These are phyloP conservation scores for Microbotryum violaceum DNA, from an alignment of 1,284 basidiomycete species.

Conservation along the genomic window DNA sequence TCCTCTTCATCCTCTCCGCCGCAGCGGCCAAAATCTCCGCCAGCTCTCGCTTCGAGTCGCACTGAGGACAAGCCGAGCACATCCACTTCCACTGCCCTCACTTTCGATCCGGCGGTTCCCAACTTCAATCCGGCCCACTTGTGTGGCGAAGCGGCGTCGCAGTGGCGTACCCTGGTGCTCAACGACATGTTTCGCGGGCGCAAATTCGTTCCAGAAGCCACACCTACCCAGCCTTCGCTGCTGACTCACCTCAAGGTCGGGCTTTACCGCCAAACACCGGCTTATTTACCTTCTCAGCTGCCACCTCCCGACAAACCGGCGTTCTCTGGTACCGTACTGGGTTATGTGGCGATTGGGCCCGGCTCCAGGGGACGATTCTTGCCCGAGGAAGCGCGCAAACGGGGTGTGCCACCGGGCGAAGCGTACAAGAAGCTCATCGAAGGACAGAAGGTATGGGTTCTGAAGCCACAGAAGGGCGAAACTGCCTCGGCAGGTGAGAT, in stretches of 20 bases:
- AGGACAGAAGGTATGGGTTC: slow-evolving; percentile 42
- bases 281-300: slow-evolving; percentile 18
- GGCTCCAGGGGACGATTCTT: slow-evolving; percentile 80
- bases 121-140: slow-evolving; percentile 30
- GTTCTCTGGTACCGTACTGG: slow-evolving; percentile 31
- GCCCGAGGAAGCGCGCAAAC: slow-evolving; percentile 53
- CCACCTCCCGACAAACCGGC: slow-evolving; percentile 10
- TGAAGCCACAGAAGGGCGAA: not conserved
- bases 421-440: slow-evolving; percentile 42
- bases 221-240: slow-evolving; percentile 18
- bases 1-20: too few species aligned
- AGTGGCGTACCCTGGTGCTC: slow-evolving; percentile 34
- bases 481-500: not conserved
- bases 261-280: slow-evolving; percentile 20
- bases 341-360: slow-evolving; percentile 70
- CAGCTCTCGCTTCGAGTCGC: too few species aligned
- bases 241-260: slow-evolving; percentile 7
- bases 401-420: slow-evolving; percentile 60
- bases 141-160: slow-evolving; percentile 22
- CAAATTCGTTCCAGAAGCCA: slow-evolving; percentile 19
- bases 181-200: slow-evolving; percentile 38
- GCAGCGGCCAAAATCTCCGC: too few species aligned
- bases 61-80: not conserved
- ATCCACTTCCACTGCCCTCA: not conserved
- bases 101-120: slow-evolving; percentile 14